Base-by-base conservation (phyloP, 305 asterid species). In the Nicotiana rustica region DNA sequence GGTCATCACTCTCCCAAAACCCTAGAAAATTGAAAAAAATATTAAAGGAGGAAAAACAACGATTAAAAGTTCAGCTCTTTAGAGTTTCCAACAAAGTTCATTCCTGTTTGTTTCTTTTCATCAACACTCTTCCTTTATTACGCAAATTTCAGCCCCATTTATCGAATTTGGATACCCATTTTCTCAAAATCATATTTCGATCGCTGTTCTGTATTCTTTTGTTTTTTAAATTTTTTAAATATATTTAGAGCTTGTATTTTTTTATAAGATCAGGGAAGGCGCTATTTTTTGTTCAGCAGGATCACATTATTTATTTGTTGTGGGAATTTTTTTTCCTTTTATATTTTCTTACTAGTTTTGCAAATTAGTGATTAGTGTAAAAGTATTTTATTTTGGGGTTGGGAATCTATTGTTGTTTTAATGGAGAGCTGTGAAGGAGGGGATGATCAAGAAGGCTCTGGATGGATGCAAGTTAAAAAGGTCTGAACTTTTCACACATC, bases 401-500 rank as follows among this genome's bases (percentile, higher is more conserved):
- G 66, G 75, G 78, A 69, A 73, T 12, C 12, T 44, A 10, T 59
- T 65, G 79, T 64, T 77, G 82, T 84, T 41, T 41, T 41, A 41
- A 93, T 96, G 98, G 97, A 91, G 85, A 87, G 85, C 80, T 83
- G 85, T 84, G 92, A 88, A 81, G 96, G 89, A 67, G 92, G 86
- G 73, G 97, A 57, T 13, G 75, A 91, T 86, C 98, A 97, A 88
- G 97, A 92, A 81, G 91, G 97, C 65, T 93, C 99, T 84, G 99
- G 98, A 75, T 97, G 99, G 99, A 90, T 92, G 95, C 97, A 93
- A 88, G 99, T 97, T 49, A 97, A 95, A 92, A 97, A 97, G 98
- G 99, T 97, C 47, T 47, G 79, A 80, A 84, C 77, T 80, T 86
- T 86, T 79, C 21, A 31, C 52, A 14, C 41, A 52, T 75, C 60